Evolutionary conservation across 495 filamentous ascomycete genomes (phyloP), one percentile per base, ranked within the genome.

Genomic region (Chaetomium fimeti): DNA sequence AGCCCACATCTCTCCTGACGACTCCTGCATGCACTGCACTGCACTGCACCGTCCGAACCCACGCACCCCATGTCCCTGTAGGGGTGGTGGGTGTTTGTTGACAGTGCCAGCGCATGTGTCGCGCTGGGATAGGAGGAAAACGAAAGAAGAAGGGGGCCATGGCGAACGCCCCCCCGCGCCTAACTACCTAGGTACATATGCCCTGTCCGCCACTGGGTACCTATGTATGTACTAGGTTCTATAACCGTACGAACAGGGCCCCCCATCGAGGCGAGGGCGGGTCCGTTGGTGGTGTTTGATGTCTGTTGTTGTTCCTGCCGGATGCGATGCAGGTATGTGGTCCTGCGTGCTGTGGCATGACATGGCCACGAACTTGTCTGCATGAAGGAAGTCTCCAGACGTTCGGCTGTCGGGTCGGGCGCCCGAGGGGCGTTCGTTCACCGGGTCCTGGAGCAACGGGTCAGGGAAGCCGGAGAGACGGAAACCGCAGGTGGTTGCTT

Each of bases 41-140:
- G 20, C 15, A 15, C 54, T 42, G 5, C 27, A 8, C 2, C 54
- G 11, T 54, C 51, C 9, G 36, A 5, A 13, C 51, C 27, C 28
- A 22, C 40, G n/a, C 18, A n/a, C n/a, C n/a, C n/a, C n/a, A 3
- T 11, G 8, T 1, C 28, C 52, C 18, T 3, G 8, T 36, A 3
- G 13, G 32, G 52, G n/a, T 18, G 15, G 55, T 1, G 11, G 55
- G 32, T 38, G 55, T 57, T 57, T 57, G 55, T 57, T 57, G 43
- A 57, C 55, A 43, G 20, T 57, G 36, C 55, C 43, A 36, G 15
- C 3, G 36, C 8, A 57, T 57, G 55, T 57, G 55, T 57, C 55
- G 16, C 32, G 9, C 20, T 28, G 36, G 36, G 55, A 57, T 57
- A 57, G 55, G 55, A 54, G 52, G 52, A 54, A 25, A 43, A 1